Percentiles rank a stretch among this genome's conserved stretches.
These are phyloP conservation scores for Tephrocybe sp. DNA, from an alignment of 768 basidiomycete genomes.

Conservation along the genomic window DNA sequence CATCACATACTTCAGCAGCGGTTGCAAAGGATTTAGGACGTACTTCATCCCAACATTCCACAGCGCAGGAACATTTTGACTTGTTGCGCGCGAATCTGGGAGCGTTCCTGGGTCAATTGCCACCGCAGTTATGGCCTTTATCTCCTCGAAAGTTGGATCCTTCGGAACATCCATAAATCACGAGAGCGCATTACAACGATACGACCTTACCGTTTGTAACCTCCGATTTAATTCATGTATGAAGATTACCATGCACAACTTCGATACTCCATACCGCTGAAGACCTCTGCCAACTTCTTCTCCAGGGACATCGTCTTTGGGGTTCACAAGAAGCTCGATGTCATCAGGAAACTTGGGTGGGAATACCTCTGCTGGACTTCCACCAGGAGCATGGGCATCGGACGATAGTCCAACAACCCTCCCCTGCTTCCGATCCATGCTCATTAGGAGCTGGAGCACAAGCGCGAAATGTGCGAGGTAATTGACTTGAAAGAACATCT, in stretches of 20 bases:
- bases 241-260: slow-evolving; percentile 10
- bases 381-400: slow-evolving; percentile 5
- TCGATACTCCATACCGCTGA: slow-evolving; percentile 8
- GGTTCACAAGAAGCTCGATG: slow-evolving; percentile 2
- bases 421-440: slow-evolving; percentile 3
- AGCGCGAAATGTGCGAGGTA: slow-evolving; percentile 5
- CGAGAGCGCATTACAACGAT: too few species aligned
- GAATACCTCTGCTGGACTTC: slow-evolving; percentile 2
- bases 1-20: background rate
- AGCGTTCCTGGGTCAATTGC: slow-evolving; percentile 5
- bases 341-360: slow-evolving; percentile 2
- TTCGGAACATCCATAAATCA: background rate
- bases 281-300: slow-evolving; percentile 6
- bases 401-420: slow-evolving; percentile 9
- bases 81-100: slow-evolving; percentile 6
- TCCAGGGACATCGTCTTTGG: background rate
- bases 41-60: slow-evolving; percentile 6
- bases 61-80: background rate
- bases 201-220: background rate
- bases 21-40: slow-evolving; percentile 1
- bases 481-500: slow-evolving; percentile 5
- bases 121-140: background rate
- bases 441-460: background rate
- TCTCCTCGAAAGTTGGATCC: background rate
- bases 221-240: slow-evolving; percentile 5